Conservation (phyloP, 1,284 basidiomycete genomes). For the Ustilago curta region DNA sequence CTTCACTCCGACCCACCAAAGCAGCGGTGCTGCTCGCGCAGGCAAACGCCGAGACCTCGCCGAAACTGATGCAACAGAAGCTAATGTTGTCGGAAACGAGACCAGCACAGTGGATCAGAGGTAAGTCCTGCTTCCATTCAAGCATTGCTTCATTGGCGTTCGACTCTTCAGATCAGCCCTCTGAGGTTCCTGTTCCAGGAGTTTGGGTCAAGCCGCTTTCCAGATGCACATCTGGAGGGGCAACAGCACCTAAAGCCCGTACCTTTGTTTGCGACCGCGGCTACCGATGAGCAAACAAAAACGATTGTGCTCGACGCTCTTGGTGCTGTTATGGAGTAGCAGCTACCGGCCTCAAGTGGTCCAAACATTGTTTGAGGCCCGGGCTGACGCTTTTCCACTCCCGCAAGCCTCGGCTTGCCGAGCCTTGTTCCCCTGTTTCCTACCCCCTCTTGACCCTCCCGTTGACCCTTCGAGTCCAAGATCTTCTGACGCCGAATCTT, state of each 20-base stretch:
- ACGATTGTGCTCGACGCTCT: neutral
- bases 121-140: conserved; percentile 11
- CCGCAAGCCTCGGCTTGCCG: neutral
- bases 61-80: neutral
- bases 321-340: neutral
- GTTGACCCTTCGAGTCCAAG: neutral
- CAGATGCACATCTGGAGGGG: neutral
- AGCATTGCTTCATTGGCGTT: no score
- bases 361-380: conserved; percentile 6
- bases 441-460: no score
- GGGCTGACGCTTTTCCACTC: neutral
- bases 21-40: neutral
- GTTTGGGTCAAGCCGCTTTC: neutral
- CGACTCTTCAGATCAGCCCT: neutral
- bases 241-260: neutral
- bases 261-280: neutral
- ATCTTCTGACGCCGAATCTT: neutral
- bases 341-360: neutral
- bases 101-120: conserved; percentile 7
- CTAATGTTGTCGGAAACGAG: conserved; percentile 11
- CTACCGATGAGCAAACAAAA: neutral
- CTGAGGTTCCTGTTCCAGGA: neutral
- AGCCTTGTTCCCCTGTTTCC: neutral
- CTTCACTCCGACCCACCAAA: conserved; percentile 13
- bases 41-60: neutral